Evolutionary conservation across 1,139 yeast species (phyloP), one percentile per base, ranked within the genome.

Genomic region (Eremothecium gossypii): DNA sequence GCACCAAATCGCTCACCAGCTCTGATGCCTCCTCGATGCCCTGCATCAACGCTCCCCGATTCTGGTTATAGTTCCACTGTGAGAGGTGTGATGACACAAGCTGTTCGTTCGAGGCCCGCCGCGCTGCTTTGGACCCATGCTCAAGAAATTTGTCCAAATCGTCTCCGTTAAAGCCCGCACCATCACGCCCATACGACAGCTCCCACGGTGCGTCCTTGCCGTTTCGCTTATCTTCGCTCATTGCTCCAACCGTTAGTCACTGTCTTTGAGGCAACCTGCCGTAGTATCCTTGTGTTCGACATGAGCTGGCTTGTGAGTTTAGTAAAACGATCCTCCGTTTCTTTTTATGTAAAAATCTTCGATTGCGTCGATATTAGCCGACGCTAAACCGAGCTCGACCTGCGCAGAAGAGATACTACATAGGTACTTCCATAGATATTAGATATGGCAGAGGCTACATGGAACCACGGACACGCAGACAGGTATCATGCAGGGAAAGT

Each of bases 11-110:
- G 5, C 46, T 45, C 23, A 59, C 41, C 13, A 58, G 32, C 31
- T 46, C 51, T 17, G 47, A 45, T 4, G 50, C 49, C 27, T 51
- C 51, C 9, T 40, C 27, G 26, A 60, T 53, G 1, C 58, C 49
- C 13, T 53, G 46, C 29, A 47, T 46, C 27, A 60, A 40, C n/a
- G 52, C 45, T 2, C 50, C 51, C 39, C 57, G 51, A 40, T 57
- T 59, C 40, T 56, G 53, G 40, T 58, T 57, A 36, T 57, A 60
- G 33, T 51, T 54, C 60, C 60, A 57, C 38, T 60, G 65, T 32
- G 59, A 55, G 30, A 60, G 41, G 36, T 58, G 61, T 3, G 60
- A 49, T 6, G 55, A 53, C 5, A 55, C 44, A 41, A 54, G 35
- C 12, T 45, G 41, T 13, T 54, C 55, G 30, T 51, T 52, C 1